phyloP scores from a whole-genome alignment of 176 grass and related monocot species.

The Oropetium thomaeum region DNA sequence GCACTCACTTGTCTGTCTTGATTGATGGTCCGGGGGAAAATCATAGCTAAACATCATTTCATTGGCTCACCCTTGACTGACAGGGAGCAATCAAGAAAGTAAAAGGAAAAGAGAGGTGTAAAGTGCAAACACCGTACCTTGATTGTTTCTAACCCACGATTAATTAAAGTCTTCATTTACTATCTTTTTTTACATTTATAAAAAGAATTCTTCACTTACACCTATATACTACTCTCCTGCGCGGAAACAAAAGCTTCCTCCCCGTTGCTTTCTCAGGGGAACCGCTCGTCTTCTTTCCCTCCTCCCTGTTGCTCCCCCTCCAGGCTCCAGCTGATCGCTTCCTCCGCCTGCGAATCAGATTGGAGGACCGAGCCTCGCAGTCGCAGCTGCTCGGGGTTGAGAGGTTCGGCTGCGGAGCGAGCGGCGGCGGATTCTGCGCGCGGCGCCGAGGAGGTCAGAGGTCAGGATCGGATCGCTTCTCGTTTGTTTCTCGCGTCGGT shows the following conservation, averaged over 20 bases:
- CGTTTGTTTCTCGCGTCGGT: neutral
- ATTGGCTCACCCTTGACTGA: neutral
- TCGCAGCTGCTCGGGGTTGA: neutral
- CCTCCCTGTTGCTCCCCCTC: neutral
- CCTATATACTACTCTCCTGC: slow-evolving; percentile 10
- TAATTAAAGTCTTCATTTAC: slow-evolving; percentile 13
- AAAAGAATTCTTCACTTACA: slow-evolving; percentile 12
- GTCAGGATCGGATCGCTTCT: slow-evolving; percentile 22
- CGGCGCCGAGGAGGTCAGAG: slow-evolving; percentile 26
- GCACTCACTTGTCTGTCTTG: too few relatives aligned
- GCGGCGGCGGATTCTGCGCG: neutral
- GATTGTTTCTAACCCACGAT: slow-evolving; percentile 15
- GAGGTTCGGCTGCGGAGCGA: neutral
- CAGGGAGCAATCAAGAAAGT: slow-evolving; percentile 15
- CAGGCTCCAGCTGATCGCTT: neutral
- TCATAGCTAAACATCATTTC: slow-evolving; percentile 23
- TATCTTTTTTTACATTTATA: neutral
- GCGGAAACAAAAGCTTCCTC: slow-evolving; percentile 20
- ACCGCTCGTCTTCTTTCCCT: neutral
- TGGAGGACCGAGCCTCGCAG: neutral
- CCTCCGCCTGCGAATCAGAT: neutral
- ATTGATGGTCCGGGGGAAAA: too few relatives aligned
- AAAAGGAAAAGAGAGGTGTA: slow-evolving; percentile 3
- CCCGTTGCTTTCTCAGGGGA: slow-evolving; percentile 31
- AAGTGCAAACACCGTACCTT: slow-evolving; percentile 37